phyloP scores from a whole-genome alignment of 805 yeast species.

The Tetrapisispora namnaoensis region DNA sequence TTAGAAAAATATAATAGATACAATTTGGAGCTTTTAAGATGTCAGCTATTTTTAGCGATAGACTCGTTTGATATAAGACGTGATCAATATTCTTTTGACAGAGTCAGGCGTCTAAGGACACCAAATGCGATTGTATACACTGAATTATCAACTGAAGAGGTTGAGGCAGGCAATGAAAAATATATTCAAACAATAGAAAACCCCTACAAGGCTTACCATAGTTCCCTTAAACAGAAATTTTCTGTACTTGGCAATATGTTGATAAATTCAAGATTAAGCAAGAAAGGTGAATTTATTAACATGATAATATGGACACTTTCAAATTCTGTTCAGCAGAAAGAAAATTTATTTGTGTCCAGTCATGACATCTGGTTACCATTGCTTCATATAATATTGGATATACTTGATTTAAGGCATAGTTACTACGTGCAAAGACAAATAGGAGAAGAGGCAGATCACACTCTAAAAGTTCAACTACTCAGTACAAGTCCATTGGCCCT shows the following conservation, averaged over 20 bases:
- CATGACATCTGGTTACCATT: slow-evolving; percentile 23
- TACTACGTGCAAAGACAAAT: slow-evolving; percentile 18
- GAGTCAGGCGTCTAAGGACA: slow-evolving; percentile 10
- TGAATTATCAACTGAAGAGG: not conserved
- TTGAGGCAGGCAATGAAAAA: not conserved
- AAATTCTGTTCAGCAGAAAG: slow-evolving; percentile 11
- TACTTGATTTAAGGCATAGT: slow-evolving; percentile 18
- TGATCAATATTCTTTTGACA: slow-evolving; percentile 1
- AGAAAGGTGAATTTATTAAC: slow-evolving; percentile 19
- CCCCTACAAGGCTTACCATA: slow-evolving; percentile 20
- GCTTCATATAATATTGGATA: slow-evolving; percentile 13
- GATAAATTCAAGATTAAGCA: slow-evolving; percentile 12
- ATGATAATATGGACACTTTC: slow-evolving; percentile 22
- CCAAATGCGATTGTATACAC: slow-evolving; percentile 6
- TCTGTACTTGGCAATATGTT: slow-evolving; percentile 15
- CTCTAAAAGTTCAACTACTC: slow-evolving; percentile 9
- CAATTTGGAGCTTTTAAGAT: slow-evolving; percentile 20
- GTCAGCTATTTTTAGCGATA: slow-evolving; percentile 22
- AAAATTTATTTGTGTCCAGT: slow-evolving; percentile 9
- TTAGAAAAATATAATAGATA: slow-evolving; percentile 7
- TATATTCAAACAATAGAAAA: slow-evolving; percentile 1
- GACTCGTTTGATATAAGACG: slow-evolving; percentile 11
- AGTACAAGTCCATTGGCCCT: slow-evolving; percentile 16
- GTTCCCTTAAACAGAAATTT: slow-evolving; percentile 13
- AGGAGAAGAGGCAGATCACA: not conserved